phyloP scores from a whole-genome alignment of 2,329 filamentous ascomycete species.

The Curvularia hawaiiensis region DNA sequence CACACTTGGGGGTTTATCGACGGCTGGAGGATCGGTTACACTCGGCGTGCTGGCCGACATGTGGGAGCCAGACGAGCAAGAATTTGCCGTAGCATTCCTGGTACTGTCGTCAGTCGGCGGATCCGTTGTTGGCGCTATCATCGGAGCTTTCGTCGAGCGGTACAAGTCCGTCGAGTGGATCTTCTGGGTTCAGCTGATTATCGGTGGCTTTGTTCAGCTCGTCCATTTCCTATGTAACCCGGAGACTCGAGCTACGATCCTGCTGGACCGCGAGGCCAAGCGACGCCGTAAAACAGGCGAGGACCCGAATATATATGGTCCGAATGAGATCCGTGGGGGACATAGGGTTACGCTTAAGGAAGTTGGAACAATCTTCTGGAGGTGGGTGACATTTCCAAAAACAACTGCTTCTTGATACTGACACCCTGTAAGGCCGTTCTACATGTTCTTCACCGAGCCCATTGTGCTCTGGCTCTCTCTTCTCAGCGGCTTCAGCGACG shows the following conservation, averaged over 20 bases:
- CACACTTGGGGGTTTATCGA: slow-evolving; percentile 62
- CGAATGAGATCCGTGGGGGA: slow-evolving; percentile 62
- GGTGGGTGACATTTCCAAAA: slow-evolving; percentile 13
- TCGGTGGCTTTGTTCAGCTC: slow-evolving; percentile 71
- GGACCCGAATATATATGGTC: slow-evolving; percentile 68
- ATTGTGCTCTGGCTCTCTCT: slow-evolving; percentile 74
- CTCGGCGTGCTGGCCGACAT: slow-evolving; percentile 69
- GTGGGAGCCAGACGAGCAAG: slow-evolving; percentile 62
- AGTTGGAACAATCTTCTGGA: slow-evolving; percentile 54
- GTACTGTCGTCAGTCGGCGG: slow-evolving; percentile 63
- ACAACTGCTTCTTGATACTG: not conserved
- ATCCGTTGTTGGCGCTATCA: slow-evolving; percentile 60
- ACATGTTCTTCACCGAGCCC: slow-evolving; percentile 74
- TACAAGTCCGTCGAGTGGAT: slow-evolving; percentile 49
- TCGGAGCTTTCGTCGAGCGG: slow-evolving; percentile 58
- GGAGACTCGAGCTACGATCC: slow-evolving; percentile 74
- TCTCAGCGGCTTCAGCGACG: slow-evolving; percentile 74
- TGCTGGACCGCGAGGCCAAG: slow-evolving; percentile 79
- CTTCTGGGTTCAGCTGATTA: slow-evolving; percentile 84
- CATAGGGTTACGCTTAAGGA: slow-evolving; percentile 51
- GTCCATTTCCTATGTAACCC: slow-evolving; percentile 72
- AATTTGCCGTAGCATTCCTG: slow-evolving; percentile 65
- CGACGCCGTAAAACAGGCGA: slow-evolving; percentile 67
- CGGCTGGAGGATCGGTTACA: slow-evolving; percentile 67
- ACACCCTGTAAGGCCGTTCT: slow-evolving; percentile 63